phyloP scores from a whole-genome alignment of 345 rosid species.

The Syzygium grande region DNA sequence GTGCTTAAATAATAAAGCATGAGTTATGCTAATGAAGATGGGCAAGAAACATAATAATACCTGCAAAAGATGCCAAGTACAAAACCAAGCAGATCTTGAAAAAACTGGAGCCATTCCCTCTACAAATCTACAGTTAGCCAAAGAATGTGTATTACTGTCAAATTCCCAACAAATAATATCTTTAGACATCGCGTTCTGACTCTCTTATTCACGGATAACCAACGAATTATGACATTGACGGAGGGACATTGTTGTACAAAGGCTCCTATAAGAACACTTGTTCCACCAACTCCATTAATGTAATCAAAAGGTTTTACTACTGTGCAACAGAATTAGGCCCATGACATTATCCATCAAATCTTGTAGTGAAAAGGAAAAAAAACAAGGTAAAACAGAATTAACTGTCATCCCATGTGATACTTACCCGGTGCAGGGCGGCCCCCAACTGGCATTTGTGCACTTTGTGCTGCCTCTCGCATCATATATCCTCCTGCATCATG shows the following conservation, averaged over 20 bases:
- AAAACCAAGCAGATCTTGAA: constrained; percentile 96
- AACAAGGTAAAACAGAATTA: background rate
- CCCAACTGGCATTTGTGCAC: constrained; percentile 78
- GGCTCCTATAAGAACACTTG: background rate
- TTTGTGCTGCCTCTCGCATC: constrained; percentile 75
- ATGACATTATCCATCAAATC: background rate
- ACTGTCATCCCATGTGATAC: background rate
- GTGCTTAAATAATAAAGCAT: background rate
- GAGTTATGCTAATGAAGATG: background rate
- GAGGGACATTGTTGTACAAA: background rate
- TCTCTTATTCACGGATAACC: background rate
- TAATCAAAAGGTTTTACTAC: background rate
- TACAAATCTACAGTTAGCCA: constrained; percentile 53
- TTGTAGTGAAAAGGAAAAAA: background rate
- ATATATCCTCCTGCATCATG: constrained; percentile 68
- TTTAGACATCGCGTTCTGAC: background rate
- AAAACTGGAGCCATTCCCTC: constrained; percentile 99
- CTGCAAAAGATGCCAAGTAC: constrained; percentile 99
- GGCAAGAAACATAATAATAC: constrained; percentile 16
- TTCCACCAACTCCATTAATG: background rate
- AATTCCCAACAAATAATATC: background rate
- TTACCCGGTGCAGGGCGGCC: constrained; percentile 99
- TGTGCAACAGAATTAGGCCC: background rate
- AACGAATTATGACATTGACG: background rate
- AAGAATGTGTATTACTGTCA: background rate